These are phyloP conservation scores for Volvariella surrecta DNA, from an alignment of 1,284 basidiomycete genomes.

Conservation along the genomic window DNA sequence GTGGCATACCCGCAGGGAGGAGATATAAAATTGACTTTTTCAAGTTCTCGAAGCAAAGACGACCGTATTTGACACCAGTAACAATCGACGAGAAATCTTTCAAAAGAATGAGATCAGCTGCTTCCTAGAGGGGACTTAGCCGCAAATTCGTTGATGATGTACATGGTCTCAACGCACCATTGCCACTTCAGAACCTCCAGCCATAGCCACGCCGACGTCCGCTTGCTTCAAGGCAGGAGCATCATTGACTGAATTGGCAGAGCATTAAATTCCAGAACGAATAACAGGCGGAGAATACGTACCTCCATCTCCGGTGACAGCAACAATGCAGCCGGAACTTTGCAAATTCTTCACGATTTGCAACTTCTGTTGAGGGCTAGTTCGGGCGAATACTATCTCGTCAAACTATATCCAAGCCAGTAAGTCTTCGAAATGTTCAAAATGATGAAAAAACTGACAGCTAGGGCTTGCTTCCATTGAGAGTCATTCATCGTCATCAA, in stretches of 20 bases:
- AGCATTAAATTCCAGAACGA: background rate
- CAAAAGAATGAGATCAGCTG: conserved; percentile 40
- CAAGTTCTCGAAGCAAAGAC: conserved; percentile 64
- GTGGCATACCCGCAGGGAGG: conserved; percentile 32
- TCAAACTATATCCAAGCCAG: conserved; percentile 32
- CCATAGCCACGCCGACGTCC: conserved; percentile 51
- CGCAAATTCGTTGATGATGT: background rate
- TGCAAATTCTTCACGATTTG: conserved; percentile 60
- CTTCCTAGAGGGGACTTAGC: conserved; percentile 19
- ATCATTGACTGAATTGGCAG: conserved; percentile 38
- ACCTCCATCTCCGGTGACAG: conserved; percentile 52
- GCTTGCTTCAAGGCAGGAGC: conserved; percentile 52
- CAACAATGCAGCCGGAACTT: conserved; percentile 40
- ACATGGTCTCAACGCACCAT: conserved; percentile 14
- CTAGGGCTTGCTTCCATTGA: conserved; percentile 33
- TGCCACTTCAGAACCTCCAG: conserved; percentile 40
- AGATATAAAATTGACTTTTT: conserved; percentile 44
- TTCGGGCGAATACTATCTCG: conserved; percentile 69
- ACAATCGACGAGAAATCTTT: conserved; percentile 42
- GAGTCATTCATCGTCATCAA: conserved; percentile 26
- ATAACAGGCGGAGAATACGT: background rate
- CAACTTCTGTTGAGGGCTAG: conserved; percentile 68
- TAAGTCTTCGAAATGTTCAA: background rate
- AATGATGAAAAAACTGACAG: conserved; percentile 8
- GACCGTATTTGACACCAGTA: conserved; percentile 45